Evolutionary conservation across 352 stramenopile genomes (phyloP).

Genomic region (Globisporangium paroecandrum): DNA sequence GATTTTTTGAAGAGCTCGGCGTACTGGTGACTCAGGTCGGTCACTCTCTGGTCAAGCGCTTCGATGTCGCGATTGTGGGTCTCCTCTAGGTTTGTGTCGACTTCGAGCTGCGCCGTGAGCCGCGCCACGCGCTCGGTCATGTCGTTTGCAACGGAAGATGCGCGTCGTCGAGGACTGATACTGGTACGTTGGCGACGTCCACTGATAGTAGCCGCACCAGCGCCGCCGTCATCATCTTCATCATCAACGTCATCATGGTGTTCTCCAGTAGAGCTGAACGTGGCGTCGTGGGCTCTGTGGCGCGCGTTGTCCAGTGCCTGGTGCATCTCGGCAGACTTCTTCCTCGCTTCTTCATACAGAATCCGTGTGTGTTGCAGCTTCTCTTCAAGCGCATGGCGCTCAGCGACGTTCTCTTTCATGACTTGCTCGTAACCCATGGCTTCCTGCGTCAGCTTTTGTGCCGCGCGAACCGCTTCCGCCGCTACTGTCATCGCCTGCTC

Average conservation of each 20-base stretch:
- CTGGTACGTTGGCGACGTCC: conserved; percentile 8
- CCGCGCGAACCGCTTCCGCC: conserved; percentile 40
- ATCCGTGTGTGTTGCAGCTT: conserved; percentile 26
- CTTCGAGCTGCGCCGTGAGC: conserved; percentile 56
- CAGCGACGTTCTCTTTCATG: conserved; percentile 30
- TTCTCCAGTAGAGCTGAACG: conserved; percentile 4
- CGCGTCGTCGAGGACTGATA: conserved; percentile 1
- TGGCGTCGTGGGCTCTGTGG: conserved; percentile 34
- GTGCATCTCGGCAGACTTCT: conserved; percentile 24
- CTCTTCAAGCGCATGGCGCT: conserved; percentile 27
- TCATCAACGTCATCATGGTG: conserved; percentile 4
- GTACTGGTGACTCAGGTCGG: conserved; percentile 22
- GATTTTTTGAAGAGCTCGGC: conserved; percentile 27
- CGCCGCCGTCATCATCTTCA: conserved; percentile 10
- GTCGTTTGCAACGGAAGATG: background rate
- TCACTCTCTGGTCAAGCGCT: conserved; percentile 23
- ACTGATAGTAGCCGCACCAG: conserved; percentile 8
- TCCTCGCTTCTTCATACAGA: conserved; percentile 27
- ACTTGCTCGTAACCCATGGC: conserved; percentile 25
- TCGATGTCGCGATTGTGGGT: conserved; percentile 35
- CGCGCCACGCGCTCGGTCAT: conserved; percentile 28
- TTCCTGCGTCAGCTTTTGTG: conserved; percentile 28
- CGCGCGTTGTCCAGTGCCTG: conserved; percentile 28
- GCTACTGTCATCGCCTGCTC: conserved; percentile 42
- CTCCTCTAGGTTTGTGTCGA: conserved; percentile 44